A percentile compares a stretch with the other conserved stretches of the same genome.
Evolutionary conservation across 768 basidiomycete genomes (phyloP).

Genomic region (Boletus subcaerulescens): DNA sequence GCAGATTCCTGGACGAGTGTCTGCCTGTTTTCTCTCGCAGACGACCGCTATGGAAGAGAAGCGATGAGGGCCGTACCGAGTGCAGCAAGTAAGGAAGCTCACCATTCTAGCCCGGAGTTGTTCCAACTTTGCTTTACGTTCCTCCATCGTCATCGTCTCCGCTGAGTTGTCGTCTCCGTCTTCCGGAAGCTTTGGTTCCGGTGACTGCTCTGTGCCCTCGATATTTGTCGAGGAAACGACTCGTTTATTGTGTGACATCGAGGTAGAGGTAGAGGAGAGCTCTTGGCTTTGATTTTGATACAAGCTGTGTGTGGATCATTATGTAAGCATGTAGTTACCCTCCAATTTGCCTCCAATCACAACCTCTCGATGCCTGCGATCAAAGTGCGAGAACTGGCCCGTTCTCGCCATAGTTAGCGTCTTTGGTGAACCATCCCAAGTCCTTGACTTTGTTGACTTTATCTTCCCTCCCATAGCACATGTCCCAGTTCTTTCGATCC

Average conservation of each 20-base stretch:
- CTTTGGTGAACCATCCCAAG: conserved; percentile 37
- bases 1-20: conserved; percentile 85
- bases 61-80: not conserved
- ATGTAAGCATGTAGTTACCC: conserved; percentile 8
- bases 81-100: not conserved
- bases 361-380: too few species aligned
- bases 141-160: conserved; percentile 52
- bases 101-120: conserved; percentile 80
- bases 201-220: conserved; percentile 29
- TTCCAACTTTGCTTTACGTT: conserved; percentile 74
- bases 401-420: conserved; percentile 39
- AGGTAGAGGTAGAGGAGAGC: not conserved
- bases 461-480: conserved; percentile 7
- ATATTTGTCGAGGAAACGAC: conserved; percentile 7
- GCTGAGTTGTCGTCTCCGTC: conserved; percentile 16
- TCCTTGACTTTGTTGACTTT: conserved; percentile 17
- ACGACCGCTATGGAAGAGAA: conserved; percentile 53
- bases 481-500: conserved; percentile 35
- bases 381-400: conserved; percentile 29
- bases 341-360: too few species aligned
- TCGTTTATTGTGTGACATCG: conserved; percentile 2
- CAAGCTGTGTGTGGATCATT: not conserved
- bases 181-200: conserved; percentile 19
- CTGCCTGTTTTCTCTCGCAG: conserved; percentile 78
- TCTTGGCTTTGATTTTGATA: conserved; percentile 16